Base-by-base conservation (phyloP, 352 stramenopile species). In the Phytophthora hibernalis region DNA sequence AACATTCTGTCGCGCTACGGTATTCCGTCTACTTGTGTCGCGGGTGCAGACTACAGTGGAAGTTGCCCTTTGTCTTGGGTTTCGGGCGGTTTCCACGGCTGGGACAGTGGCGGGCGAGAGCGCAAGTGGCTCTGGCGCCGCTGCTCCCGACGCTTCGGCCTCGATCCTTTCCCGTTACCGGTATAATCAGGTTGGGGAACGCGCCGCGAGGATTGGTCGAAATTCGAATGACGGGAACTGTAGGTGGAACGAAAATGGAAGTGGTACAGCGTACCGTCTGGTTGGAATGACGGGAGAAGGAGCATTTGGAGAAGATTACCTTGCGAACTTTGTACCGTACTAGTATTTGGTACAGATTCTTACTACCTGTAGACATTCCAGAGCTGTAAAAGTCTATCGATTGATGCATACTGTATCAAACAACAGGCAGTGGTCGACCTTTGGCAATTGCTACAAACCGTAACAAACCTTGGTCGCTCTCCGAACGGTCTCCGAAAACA, bases 1-100 rank as follows among this genome's bases (percentile, higher is more conserved):
- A 82, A 82, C 74, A 82, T 82, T 54, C n/a, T 44, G 15, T 33
- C 28, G 37, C 26, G 59, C 18, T 43, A n/a, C n/a, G n/a, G n/a
- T n/a, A n/a, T 47, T 47, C n/a, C 9, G 7, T 45, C 20, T 42
- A 42, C 35, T 42, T 20, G 12, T 42, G 13, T 20, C 11, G 33
- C n/a, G 37, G 12, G 20, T 15, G 37, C 10, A 10, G 37, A 15
- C 37, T 15, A n/a, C 33, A 40, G 15, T 6, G 5, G 16, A n/a
- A 2, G 37, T 13, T 43, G 37, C n/a, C 10, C 12, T 44, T 9
- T 18, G 10, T 16, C 16, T 42, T 4, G 26, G 38, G 24, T 50
- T 42, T 30, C 12, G 30, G 44, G 52, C 59, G 35, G 45, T 60
- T 50, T 60, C 37, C 31, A 12, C 28, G 30, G 40, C 49, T 55